A percentile compares a stretch with the other conserved stretches of the same genome.
Conservation (phyloP, 2,329 filamentous ascomycete genomes). For the Acephala macrosclerotiorum region DNA sequence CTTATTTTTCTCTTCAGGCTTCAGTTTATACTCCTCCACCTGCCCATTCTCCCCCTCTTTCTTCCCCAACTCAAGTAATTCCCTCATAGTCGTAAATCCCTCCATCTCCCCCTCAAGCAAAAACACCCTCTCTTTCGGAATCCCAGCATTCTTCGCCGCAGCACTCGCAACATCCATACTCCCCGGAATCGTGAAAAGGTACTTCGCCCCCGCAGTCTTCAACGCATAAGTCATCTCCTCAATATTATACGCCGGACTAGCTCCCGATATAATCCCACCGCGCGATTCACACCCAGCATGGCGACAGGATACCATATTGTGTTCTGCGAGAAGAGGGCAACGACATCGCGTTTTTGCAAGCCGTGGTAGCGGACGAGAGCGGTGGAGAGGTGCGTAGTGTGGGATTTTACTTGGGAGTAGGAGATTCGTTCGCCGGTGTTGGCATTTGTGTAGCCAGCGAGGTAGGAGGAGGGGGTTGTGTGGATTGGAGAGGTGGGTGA, state of each 20-base stretch:
- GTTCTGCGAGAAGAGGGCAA: constrained; percentile 69
- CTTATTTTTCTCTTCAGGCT: constrained; percentile 60
- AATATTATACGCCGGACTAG: constrained; percentile 69
- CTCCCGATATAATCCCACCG: constrained; percentile 65
- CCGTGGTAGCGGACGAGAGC: constrained; percentile 63
- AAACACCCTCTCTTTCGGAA: constrained; percentile 59
- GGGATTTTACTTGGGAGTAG: constrained; percentile 63
- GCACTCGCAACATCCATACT: constrained; percentile 61
- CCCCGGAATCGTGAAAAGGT: constrained; percentile 62
- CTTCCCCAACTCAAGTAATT: constrained; percentile 45
- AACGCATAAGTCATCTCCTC: constrained; percentile 74
- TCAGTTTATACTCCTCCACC: constrained; percentile 55
- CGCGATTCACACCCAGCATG: constrained; percentile 61
- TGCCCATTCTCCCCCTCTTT: constrained; percentile 51
- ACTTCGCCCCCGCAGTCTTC: constrained; percentile 62
- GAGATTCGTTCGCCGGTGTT: constrained; percentile 63
- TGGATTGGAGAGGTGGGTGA: constrained; percentile 55
- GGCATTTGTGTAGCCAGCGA: constrained; percentile 59
- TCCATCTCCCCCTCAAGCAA: constrained; percentile 61
- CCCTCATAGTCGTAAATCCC: constrained; percentile 57
- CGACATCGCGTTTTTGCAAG: constrained; percentile 60
- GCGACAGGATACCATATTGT: constrained; percentile 73
- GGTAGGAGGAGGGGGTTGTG: constrained; percentile 37
- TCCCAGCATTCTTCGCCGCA: constrained; percentile 61
- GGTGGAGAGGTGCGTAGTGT: constrained; percentile 65